Base-by-base conservation (phyloP, 805 yeast species). In the Vanderwaltozyma polyspora region DNA sequence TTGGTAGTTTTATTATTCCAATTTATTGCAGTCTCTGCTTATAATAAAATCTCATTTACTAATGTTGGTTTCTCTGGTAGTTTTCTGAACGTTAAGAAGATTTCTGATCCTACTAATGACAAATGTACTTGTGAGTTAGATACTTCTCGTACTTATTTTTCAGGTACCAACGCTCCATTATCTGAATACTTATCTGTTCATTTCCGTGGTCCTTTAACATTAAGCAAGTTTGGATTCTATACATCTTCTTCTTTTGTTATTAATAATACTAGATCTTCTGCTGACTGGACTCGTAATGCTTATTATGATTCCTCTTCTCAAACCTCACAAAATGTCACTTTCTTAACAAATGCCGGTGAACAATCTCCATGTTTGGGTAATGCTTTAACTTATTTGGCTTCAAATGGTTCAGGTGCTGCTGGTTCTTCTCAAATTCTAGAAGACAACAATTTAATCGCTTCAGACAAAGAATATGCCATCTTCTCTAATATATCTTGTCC, bases 141-240 rank as follows among this genome's bases (percentile, higher is more conserved):
- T 22, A 48, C 47, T 9, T 33, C 40, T 11, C n/a, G n/a, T n/a
- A 38, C 39, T 14, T 50, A 52, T 49, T 57, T 57, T 31, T 56
- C 66, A 9, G 87, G 89, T 17, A 35, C 72, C 4, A 76, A 76
- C 50, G 63, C 85, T 12, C 91, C 91, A 2, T 46, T 79, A 25
- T 58, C 76, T 43, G 76, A 67, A 36, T 82, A 74, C 43, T 62
- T 80, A 10, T 74, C 85, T 2, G 86, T 80, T 9, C 91, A 80
- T 52, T 70, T 80, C 54, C 71, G 91, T 59, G 91, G 91, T 23
- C 91, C 91, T 3, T 56, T 80, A 39, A 56, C 62, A 8, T 62
- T 80, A 44, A 62, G 60, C 37, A 64, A 71, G 43, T 80, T 79
- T 51, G 87, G 74, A 5, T 75, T 62, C 44, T 80, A 76, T 50